These are phyloP conservation scores for Schwanniomyces vanrijiae DNA, from an alignment of 805 yeast genomes.

Conservation along the genomic window DNA sequence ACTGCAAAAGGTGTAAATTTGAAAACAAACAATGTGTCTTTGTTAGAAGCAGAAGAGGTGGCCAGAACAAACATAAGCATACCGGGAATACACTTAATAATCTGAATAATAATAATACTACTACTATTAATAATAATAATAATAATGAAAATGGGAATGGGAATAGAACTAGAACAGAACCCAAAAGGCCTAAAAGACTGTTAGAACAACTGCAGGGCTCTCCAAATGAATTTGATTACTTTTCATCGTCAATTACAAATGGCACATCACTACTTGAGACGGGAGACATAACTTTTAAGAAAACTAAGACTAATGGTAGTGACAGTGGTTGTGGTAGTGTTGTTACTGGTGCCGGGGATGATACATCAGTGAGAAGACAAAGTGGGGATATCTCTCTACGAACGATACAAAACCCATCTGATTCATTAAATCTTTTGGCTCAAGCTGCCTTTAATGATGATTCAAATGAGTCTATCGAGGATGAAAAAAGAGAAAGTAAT, in stretches of 20 bases:
- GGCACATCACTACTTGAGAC: slow-evolving; percentile 1
- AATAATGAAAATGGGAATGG: background rate
- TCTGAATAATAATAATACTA: background rate
- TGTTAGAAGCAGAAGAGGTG: slow-evolving; percentile 5
- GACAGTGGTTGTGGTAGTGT: background rate
- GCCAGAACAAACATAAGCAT: slow-evolving; percentile 3
- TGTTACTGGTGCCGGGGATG: background rate
- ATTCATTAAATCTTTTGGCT: slow-evolving; percentile 3
- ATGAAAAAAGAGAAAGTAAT: background rate
- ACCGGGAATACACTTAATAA: background rate
- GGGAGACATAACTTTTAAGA: slow-evolving; percentile 1
- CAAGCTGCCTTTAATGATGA: slow-evolving; percentile 4
- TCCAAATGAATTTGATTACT: slow-evolving; percentile 2
- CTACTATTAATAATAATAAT: background rate
- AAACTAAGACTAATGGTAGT: background rate
- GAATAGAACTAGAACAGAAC: background rate
- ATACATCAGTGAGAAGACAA: slow-evolving; percentile 1
- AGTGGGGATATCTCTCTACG: slow-evolving; percentile 4
- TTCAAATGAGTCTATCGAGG: background rate
- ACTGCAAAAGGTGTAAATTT: slow-evolving; percentile 1
- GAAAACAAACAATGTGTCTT: slow-evolving; percentile 3
- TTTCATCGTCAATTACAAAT: slow-evolving; percentile 3
- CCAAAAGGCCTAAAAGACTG: background rate
- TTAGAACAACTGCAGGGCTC: slow-evolving; percentile 2
- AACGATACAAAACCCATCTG: slow-evolving; percentile 5